Base-by-base conservation (phyloP, 2,329 filamentous ascomycete genomes). In the Xylariaceae sp. region DNA sequence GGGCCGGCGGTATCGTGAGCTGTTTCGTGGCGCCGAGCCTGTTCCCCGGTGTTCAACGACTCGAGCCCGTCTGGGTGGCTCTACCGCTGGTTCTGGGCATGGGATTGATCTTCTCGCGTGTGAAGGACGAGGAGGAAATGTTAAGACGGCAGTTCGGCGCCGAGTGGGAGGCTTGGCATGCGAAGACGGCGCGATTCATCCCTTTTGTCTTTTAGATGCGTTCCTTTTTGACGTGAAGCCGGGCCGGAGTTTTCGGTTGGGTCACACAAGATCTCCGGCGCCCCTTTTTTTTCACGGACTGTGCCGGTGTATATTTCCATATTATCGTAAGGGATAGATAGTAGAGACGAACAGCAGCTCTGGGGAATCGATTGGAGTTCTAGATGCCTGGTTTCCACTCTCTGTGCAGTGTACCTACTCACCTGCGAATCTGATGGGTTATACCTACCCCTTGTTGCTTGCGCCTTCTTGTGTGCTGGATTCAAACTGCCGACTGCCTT, bases 51-150 rank as follows among this genome's bases (percentile, higher is more conserved):
- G 30, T 48, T 9, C 62, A 50, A 48, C 45, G 53, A 15, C 10
- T 52, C 10, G 52, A 61, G 44, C 35, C 23, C 7, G 35, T 54
- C 3, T 13, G 66, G 0, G 48, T 58, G 10, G 61, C 65, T n/a
- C 44, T 66, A 35, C 54, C 71, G 39, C 17, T 71, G 6, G 52
- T 70, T 3, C 49, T 71, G 35, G 15, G 72, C 4, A 50, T 69
- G 2, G 65, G 62, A 0, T 53, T 41, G 37, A 10, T 75, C 2
- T 70, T 66, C 68, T 69, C 62, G 4, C 69, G 80, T 23, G 75
- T 83, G 0, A 65, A 56, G 37, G 75, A 83, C 60, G 80, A 82
- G 64, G 81, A 84, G 64, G 59, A 52, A 0, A 81, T 85, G 80
- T 60, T 84, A 61, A 72, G 65, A 53, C 70, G 65, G 3, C 68